Conservation (phyloP, 1,284 basidiomycete species). For the Cryptococcus sp. region DNA sequence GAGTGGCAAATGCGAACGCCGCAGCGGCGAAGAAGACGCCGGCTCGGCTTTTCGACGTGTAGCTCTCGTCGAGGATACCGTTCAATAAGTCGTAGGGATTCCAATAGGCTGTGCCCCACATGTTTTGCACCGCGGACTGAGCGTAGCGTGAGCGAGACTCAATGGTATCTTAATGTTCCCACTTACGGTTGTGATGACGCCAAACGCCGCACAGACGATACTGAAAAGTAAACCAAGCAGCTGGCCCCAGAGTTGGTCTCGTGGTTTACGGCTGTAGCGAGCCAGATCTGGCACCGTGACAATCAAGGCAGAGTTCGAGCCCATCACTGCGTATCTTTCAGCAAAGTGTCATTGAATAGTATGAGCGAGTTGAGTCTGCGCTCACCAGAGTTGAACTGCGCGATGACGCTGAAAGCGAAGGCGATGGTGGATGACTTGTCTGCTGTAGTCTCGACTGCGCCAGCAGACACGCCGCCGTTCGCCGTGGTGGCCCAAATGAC, state of each 20-base stretch:
- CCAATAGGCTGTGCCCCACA: conserved; percentile 23
- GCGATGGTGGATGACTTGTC: conserved; percentile 10
- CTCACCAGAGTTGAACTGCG: conserved; percentile 20
- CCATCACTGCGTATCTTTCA: conserved; percentile 9
- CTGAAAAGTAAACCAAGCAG: conserved; percentile 35
- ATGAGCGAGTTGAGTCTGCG: conserved; percentile 11
- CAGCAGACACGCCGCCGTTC: conserved; percentile 16
- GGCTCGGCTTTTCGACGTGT: conserved; percentile 16
- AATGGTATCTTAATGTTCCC: neutral
- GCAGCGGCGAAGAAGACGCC: conserved; percentile 18
- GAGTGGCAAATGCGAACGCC: conserved; percentile 15
- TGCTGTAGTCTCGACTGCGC: conserved; percentile 2
- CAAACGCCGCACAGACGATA: conserved; percentile 22
- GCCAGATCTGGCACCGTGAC: conserved; percentile 41
- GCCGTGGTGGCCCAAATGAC: conserved; percentile 17
- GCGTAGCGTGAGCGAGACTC: neutral
- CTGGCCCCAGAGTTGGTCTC: conserved; percentile 35
- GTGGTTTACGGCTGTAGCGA: conserved; percentile 32
- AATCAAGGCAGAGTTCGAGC: conserved; percentile 25
- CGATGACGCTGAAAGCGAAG: conserved; percentile 15
- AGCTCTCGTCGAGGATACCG: conserved; percentile 17
- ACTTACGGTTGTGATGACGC: conserved; percentile 18
- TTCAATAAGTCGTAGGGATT: conserved; percentile 19
- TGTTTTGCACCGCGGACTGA: conserved; percentile 18
- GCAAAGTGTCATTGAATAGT: conserved; percentile 8